Percentiles rank a stretch among this genome's conserved stretches.
phyloP scores from a whole-genome alignment of 2,329 filamentous ascomycete species.

The Polytolypa hystricis region DNA sequence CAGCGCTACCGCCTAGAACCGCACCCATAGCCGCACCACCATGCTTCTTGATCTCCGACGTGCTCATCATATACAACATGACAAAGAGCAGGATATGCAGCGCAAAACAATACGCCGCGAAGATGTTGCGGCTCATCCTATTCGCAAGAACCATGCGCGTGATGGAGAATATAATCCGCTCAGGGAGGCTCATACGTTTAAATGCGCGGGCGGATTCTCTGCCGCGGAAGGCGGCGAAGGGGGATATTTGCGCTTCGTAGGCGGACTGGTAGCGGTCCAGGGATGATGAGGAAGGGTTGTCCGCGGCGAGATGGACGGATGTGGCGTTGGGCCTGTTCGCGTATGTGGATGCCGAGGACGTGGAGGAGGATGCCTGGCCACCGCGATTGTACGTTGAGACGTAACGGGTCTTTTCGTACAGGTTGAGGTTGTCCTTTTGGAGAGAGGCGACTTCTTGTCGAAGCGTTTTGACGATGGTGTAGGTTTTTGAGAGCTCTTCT shows the following conservation, averaged over 20 bases:
- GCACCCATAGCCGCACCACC: slow-evolving; percentile 47
- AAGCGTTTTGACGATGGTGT: slow-evolving; percentile 71
- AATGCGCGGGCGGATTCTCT: slow-evolving; percentile 84
- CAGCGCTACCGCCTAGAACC: slow-evolving; percentile 30
- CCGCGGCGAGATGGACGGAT: slow-evolving; percentile 51
- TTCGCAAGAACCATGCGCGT: slow-evolving; percentile 86
- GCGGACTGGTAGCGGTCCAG: slow-evolving; percentile 80
- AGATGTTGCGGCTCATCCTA: slow-evolving; percentile 80
- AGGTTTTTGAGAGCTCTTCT: slow-evolving; percentile 73
- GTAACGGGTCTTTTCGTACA: slow-evolving; percentile 97
- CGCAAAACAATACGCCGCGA: slow-evolving; percentile 81
- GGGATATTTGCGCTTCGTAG: slow-evolving; percentile 91
- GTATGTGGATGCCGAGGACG: slow-evolving; percentile 52
- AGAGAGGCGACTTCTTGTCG: slow-evolving; percentile 83
- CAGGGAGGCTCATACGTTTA: slow-evolving; percentile 83
- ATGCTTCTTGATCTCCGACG: slow-evolving; percentile 48
- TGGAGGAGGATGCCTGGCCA: slow-evolving; percentile 48
- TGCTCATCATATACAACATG: slow-evolving; percentile 75
- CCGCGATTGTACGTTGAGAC: slow-evolving; percentile 78
- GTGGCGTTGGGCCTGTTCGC: slow-evolving; percentile 64
- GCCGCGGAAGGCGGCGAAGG: slow-evolving; percentile 91
- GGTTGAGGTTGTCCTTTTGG: slow-evolving; percentile 88
- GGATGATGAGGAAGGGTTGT: slow-evolving; percentile 51
- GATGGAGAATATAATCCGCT: slow-evolving; percentile 79
- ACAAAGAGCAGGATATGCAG: slow-evolving; percentile 81